Percentiles rank a stretch among this genome's conserved stretches.
Conservation (phyloP, 2,329 filamentous ascomycete species). For the Fusarium sp. region DNA sequence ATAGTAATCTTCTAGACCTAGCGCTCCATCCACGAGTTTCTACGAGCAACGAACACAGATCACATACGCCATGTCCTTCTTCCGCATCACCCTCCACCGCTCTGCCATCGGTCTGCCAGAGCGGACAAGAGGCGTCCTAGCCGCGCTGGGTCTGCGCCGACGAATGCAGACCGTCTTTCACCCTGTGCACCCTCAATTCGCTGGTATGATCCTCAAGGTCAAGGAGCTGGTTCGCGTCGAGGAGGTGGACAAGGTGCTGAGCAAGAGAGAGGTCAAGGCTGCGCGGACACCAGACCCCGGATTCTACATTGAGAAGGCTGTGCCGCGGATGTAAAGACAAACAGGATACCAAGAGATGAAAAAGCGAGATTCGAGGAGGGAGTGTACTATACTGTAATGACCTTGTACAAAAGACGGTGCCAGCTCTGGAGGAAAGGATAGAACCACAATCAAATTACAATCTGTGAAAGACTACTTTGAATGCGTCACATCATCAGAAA, state of each 20-base stretch:
- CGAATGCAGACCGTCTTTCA: constrained; percentile 92
- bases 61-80: constrained; percentile 76
- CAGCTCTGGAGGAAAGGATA: constrained; percentile 15
- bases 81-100: constrained; percentile 91
- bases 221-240: constrained; percentile 90
- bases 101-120: constrained; percentile 89
- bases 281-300: constrained; percentile 82
- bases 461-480: constrained; percentile 9
- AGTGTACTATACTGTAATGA: constrained; percentile 55
- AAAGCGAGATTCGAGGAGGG: not conserved
- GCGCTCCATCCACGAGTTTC: constrained; percentile 18
- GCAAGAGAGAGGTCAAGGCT: constrained; percentile 77
- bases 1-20: constrained; percentile 18
- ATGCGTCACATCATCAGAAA: not conserved
- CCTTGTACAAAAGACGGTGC: constrained; percentile 45
- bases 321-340: constrained; percentile 43
- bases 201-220: constrained; percentile 93
- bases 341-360: constrained; percentile 10
- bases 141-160: constrained; percentile 87
- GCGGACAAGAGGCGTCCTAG: constrained; percentile 84
- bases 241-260: constrained; percentile 79
- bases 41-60: not conserved
- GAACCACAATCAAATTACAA: constrained; percentile 28
- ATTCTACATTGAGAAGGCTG: constrained; percentile 81
- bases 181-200: constrained; percentile 83